These are phyloP conservation scores for Polygonum aviculare DNA, from an alignment of 148 eudicot species.

Conservation along the genomic window DNA sequence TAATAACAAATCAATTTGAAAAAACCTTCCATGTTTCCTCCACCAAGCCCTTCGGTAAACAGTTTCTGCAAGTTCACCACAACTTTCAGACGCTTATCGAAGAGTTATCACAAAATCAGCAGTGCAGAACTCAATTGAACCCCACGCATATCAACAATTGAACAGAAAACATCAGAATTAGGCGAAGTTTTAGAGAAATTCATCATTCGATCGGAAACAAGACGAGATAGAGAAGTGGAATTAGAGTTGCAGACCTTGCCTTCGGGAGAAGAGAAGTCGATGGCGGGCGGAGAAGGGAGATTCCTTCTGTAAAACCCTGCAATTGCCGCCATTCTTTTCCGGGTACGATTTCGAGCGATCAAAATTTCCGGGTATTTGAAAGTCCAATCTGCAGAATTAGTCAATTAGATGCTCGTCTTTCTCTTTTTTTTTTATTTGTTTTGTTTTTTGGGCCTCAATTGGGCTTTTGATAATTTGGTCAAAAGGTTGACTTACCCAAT, in stretches of 20 bases:
- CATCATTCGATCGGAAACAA: background rate
- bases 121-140: background rate
- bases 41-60: conserved; percentile 65
- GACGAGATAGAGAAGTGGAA: background rate
- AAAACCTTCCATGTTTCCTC: conserved; percentile 75
- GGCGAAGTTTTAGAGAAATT: background rate
- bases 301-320: conserved; percentile 66
- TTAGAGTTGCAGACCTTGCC: conserved; percentile 47
- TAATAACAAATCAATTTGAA: conserved; percentile 82
- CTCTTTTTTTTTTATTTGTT: too few species aligned
- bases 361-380: background rate
- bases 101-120: background rate
- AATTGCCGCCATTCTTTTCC: conserved; percentile 35
- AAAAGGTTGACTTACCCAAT: too few species aligned
- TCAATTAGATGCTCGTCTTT: too few species aligned
- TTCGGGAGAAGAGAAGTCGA: conserved; percentile 64
- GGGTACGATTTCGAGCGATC: background rate
- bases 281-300: conserved; percentile 90
- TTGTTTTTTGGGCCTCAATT: too few species aligned
- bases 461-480: too few species aligned
- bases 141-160: background rate
- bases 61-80: conserved; percentile 47
- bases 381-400: background rate
- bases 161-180: background rate
- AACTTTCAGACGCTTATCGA: background rate